Evolutionary conservation across 2,329 filamentous ascomycete species (phyloP), one percentile per base, ranked within the genome.

Genomic region (Diaporthe sp.): DNA sequence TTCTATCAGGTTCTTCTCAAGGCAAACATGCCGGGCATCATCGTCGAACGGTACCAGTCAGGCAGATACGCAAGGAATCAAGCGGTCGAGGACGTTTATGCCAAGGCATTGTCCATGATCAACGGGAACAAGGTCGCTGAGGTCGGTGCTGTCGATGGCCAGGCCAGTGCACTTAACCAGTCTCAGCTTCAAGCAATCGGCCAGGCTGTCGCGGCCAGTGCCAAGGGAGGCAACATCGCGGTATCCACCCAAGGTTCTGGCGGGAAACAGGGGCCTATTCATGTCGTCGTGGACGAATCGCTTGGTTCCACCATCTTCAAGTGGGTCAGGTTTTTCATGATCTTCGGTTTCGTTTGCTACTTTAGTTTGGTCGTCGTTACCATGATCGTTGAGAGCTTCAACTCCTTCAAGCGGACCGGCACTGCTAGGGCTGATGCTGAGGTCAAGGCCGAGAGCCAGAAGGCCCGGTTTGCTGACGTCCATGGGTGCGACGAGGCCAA

Each of bases 401-500:
- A 94, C 76, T 87, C 93, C 13, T 86, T 97, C 78, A 95, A 95
- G 83, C 96, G 95, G 75, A 92, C 95, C 13, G 91, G 92, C 17
- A 73, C 74, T 32, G 92, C 92, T 70, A 90, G 89, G 81, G 84
- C 88, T 3, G 90, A 92, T 73, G 92, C 92, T 78, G 95, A 99
- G 84, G 95, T 96, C 75, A 96, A 97, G 82, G 93, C 97, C 10
- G 94, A 98, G 83, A 92, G 96, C 79, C 97, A 99, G 82, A 98
- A 91, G 74, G 95, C 95, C 27, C 92, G 94, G 61, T 99, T 99
- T 85, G 90, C 89, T 73, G 97, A 99, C 82, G 97, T 99, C 9
- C 97, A 99, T 81, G 97, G 97, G 70, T 98, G 96, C 78, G 96
- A 98, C 77, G 97, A 99, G 84, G 97, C 97, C 77, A 99, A 98